Conservation (phyloP, 441 rosid species). For the Erodium texanum region DNA sequence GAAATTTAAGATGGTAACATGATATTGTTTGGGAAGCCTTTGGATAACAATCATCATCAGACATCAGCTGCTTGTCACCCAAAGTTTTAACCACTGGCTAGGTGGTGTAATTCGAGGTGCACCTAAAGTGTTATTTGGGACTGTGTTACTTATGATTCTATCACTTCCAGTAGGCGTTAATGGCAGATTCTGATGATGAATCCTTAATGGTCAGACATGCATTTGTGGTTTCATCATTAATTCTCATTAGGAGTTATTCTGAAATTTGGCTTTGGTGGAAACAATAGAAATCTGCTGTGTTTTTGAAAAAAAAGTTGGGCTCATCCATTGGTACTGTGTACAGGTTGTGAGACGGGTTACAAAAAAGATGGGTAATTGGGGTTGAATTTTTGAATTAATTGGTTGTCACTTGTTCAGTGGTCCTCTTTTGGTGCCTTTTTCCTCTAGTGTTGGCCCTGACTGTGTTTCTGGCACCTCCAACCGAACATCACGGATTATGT, state of each 20-base stretch:
- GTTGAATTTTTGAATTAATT: slow-evolving; percentile 15
- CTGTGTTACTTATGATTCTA: not conserved
- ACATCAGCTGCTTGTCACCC: slow-evolving; percentile 7
- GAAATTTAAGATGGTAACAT: slow-evolving; percentile 13
- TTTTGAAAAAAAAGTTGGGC: no score
- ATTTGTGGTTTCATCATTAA: no score
- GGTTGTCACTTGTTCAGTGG: not conserved
- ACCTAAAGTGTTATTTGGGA: slow-evolving; percentile 8
- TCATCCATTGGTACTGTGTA: not conserved
- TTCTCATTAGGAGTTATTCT: no score
- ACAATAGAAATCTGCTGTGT: not conserved
- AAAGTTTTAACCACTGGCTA: not conserved
- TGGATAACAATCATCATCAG: slow-evolving; percentile 13
- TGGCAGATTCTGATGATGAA: not conserved
- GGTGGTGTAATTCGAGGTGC: not conserved
- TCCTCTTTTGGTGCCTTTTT: slow-evolving; percentile 13
- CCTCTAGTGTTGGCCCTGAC: slow-evolving; percentile 13
- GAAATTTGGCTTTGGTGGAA: not conserved
- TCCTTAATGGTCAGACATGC: no score
- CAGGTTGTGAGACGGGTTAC: slow-evolving; percentile 5
- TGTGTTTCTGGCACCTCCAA: slow-evolving; percentile 14
- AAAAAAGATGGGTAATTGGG: slow-evolving; percentile 14
- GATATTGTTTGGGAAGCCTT: slow-evolving; percentile 8
- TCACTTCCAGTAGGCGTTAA: not conserved
- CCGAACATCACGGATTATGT: slow-evolving; percentile 18